Base-by-base conservation (phyloP, 495 filamentous ascomycete species). In the Hypoxylon fragiforme region DNA sequence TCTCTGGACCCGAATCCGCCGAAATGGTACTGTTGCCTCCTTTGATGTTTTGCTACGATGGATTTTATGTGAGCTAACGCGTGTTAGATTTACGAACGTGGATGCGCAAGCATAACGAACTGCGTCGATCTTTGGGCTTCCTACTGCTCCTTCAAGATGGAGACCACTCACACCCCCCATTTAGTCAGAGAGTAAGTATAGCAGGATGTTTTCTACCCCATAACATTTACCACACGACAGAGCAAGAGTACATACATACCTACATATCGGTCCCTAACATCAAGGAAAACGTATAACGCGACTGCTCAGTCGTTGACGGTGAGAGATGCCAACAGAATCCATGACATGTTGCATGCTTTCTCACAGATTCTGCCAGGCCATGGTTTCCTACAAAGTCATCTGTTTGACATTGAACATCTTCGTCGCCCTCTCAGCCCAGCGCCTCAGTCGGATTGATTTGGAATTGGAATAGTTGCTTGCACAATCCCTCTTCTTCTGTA, bases 131-230 rank as follows among this genome's bases (percentile, higher is more conserved):
- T 97, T 26, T 99, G 94, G 94, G 87, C 90, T 31, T 91, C 92
- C 58, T 99, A 97, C 76, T 97, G 92, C 77, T 79, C 82, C 57
- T 97, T 97, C 82, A 99, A 99, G 71, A 89, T 91, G 69, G 91
- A 97, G 59, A 97, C 95, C 39, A 92, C 87, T 61, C 94, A 99
- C 77, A 91, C 95, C 62, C 78, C 88, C 50, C 89, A 96, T 64
- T 81, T 92, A 70, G 96, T 97, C 76, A 87, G 95, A 96, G 94
- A 97, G 94, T 98, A 96, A 97, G 94, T 97, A 73, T 64, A 73
- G 64, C 70, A 66, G 77, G 73, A 77, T 73, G 70, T 87, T 90
- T 89, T 80, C 81, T 86, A 85, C 81, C 84, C 82, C 77, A 77
- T 80, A 77, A 81, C 78, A 69, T 59, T 55, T 66, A 66, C 47